These are phyloP conservation scores for Peronospora belbahrii DNA, from an alignment of 352 stramenopile species.

Conservation along the genomic window DNA sequence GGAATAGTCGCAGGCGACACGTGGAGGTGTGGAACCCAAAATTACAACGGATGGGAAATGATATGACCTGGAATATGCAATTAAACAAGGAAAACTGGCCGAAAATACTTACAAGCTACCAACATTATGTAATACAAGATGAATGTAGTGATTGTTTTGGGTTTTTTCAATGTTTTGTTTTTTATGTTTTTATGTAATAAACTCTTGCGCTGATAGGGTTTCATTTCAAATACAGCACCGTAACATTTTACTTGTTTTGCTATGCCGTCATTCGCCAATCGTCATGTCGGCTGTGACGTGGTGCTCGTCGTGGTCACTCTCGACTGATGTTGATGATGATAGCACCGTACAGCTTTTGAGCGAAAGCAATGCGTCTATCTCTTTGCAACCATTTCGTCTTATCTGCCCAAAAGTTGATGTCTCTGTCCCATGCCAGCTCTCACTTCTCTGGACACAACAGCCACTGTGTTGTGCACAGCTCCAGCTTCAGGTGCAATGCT, in stretches of 20 bases:
- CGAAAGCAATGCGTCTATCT: slow-evolving; percentile 8
- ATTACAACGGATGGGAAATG: not conserved
- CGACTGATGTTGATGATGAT: slow-evolving; percentile 1
- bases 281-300: slow-evolving; percentile 21
- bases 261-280: slow-evolving; percentile 7
- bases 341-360: slow-evolving; percentile 6
- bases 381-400: slow-evolving; percentile 17
- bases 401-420: slow-evolving; percentile 2
- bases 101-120: not conserved
- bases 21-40: slow-evolving; percentile 17
- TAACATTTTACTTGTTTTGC: slow-evolving; percentile 11
- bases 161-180: too few species aligned
- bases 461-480: slow-evolving; percentile 42
- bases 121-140: too few species aligned
- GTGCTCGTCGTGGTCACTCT: slow-evolving; percentile 14
- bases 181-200: too few species aligned
- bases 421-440: slow-evolving; percentile 37
- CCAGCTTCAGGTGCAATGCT: slow-evolving; percentile 44
- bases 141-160: too few species aligned
- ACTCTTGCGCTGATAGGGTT: too few species aligned
- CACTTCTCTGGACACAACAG: slow-evolving; percentile 25
- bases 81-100: not conserved
- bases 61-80: not conserved
- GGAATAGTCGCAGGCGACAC: slow-evolving; percentile 12
- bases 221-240: too few species aligned